Conservation (phyloP, 1,284 basidiomycete genomes). For the Stereum hirsutum region DNA sequence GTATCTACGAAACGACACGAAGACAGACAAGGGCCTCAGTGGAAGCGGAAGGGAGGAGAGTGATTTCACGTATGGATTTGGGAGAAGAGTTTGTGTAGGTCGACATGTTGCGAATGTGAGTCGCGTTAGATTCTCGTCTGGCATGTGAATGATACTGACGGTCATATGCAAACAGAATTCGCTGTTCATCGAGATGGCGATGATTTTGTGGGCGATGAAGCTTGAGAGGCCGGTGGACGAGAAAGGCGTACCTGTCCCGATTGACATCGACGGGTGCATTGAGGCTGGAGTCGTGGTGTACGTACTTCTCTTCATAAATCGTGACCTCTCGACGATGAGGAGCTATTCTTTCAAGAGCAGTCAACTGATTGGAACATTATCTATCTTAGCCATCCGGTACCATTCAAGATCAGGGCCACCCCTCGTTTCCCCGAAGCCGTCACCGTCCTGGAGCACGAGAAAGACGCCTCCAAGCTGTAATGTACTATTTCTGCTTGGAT, state of each 20-base stretch:
- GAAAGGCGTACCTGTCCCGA: conserved; percentile 7
- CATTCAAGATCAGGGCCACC: not conserved
- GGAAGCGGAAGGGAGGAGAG: conserved; percentile 3
- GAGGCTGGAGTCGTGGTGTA: conserved; percentile 9
- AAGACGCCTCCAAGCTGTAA: no score
- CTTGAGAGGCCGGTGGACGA: conserved; percentile 10
- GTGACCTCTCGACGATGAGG: not conserved
- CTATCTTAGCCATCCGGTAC: not conserved
- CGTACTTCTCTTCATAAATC: not conserved
- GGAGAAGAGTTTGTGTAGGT: conserved; percentile 8
- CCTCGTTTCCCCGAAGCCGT: not conserved
- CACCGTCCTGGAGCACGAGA: not conserved
- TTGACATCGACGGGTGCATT: conserved; percentile 2
- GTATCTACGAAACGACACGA: conserved; percentile 3
- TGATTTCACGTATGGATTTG: conserved; percentile 6
- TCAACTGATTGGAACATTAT: no score
- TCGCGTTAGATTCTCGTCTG: no score
- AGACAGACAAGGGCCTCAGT: not conserved
- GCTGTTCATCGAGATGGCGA: conserved; percentile 12
- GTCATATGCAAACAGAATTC: no score
- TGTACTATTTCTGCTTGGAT: no score
- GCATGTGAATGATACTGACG: no score
- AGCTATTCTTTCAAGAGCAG: no score
- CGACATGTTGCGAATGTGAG: conserved; percentile 13
- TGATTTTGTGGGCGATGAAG: conserved; percentile 10